These are phyloP conservation scores for Calocera cornea DNA, from an alignment of 768 basidiomycete species.

Conservation along the genomic window DNA sequence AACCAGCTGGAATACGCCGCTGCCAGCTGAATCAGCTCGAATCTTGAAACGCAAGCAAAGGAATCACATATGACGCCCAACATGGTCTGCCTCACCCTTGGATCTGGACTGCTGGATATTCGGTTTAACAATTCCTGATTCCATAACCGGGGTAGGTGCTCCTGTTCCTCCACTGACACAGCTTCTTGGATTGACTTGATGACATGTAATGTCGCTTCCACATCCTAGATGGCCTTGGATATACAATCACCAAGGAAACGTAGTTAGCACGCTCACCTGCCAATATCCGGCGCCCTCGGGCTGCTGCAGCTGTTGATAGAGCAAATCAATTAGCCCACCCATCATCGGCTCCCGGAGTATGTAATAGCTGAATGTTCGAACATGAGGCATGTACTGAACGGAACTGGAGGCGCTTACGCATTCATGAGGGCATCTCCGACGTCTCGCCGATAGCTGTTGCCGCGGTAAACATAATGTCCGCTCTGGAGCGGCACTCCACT, in stretches of 20 bases:
- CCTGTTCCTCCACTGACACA: slow-evolving; percentile 43
- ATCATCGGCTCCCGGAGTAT: slow-evolving; percentile 77
- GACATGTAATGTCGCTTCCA: slow-evolving; percentile 79
- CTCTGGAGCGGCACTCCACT: slow-evolving; percentile 19
- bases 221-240: slow-evolving; percentile 37
- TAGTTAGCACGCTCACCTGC: slow-evolving; percentile 42
- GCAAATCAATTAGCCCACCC: slow-evolving; percentile 48
- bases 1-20: slow-evolving; percentile 75
- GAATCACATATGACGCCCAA: slow-evolving; percentile 58
- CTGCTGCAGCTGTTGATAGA: slow-evolving; percentile 40
- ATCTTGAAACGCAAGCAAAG: background rate
- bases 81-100: slow-evolving; percentile 58
- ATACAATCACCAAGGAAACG: background rate
- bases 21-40: slow-evolving; percentile 18
- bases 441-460: slow-evolving; percentile 59
- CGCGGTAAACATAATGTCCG: background rate
- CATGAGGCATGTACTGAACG: background rate
- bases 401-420: slow-evolving; percentile 39
- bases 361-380: slow-evolving; percentile 47
- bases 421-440: slow-evolving; percentile 81
- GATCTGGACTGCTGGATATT: slow-evolving; percentile 49
- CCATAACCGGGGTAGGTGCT: slow-evolving; percentile 51
- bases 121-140: slow-evolving; percentile 54
- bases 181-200: slow-evolving; percentile 81
- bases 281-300: slow-evolving; percentile 36